Evolutionary conservation across 139 green algal genomes (phyloP).

Genomic region (Picochlorum sp.): DNA sequence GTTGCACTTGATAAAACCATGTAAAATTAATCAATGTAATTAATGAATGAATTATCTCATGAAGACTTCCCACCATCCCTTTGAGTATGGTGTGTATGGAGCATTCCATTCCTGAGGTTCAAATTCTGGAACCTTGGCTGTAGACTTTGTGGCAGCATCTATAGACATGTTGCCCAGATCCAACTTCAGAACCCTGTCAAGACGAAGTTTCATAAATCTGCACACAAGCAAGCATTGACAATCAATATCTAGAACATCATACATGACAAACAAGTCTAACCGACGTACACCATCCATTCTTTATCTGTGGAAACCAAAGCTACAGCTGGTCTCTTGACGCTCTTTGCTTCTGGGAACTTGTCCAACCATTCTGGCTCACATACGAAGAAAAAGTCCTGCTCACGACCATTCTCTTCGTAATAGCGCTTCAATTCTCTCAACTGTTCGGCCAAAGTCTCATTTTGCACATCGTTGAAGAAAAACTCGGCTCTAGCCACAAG

Average conservation of each 20-base stretch:
- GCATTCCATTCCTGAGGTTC: slow-evolving; percentile 65
- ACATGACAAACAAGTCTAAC: background rate
- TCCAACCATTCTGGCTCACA: slow-evolving; percentile 81
- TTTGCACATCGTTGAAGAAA: slow-evolving; percentile 82
- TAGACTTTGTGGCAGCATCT: slow-evolving; percentile 48
- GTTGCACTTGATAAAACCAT: background rate
- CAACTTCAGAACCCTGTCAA: slow-evolving; percentile 78
- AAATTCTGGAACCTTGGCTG: slow-evolving; percentile 57
- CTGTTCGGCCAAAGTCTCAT: slow-evolving; percentile 83
- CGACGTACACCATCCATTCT: slow-evolving; percentile 73
- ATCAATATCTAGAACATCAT: background rate
- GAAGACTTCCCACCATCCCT: slow-evolving; percentile 47
- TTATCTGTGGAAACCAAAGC: slow-evolving; percentile 82
- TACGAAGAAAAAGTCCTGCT: slow-evolving; percentile 66
- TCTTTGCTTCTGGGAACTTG: slow-evolving; percentile 67
- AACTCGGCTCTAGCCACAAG: slow-evolving; percentile 75
- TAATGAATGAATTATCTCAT: slow-evolving; percentile 15
- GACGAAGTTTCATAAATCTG: slow-evolving; percentile 89
- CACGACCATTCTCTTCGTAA: slow-evolving; percentile 31
- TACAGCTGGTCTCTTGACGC: slow-evolving; percentile 60
- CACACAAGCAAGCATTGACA: background rate
- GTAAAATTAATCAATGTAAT: background rate
- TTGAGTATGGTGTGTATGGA: slow-evolving; percentile 67
- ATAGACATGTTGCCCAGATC: slow-evolving; percentile 46
- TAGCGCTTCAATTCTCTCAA: slow-evolving; percentile 69